Evolutionary conservation across 495 filamentous ascomycete species (phyloP).

Genomic region (Talaromyces thailandensis): DNA sequence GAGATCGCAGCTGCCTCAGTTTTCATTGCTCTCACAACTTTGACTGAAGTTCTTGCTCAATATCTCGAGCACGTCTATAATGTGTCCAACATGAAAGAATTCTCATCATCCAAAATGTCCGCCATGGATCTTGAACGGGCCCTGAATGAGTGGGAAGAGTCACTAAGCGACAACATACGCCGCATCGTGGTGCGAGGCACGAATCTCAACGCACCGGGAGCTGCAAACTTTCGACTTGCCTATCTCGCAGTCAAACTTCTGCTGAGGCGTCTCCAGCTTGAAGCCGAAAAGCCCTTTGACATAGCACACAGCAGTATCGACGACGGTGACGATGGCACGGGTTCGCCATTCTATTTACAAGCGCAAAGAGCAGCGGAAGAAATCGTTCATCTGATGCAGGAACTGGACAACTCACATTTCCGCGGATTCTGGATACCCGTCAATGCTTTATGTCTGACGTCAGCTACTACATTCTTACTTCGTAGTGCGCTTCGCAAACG

Average conservation of each 20-base stretch:
- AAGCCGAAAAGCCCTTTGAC: slow-evolving; percentile 12
- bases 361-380: slow-evolving; percentile 25
- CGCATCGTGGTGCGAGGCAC: slow-evolving; percentile 15
- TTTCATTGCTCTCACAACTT: slow-evolving; percentile 26
- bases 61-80: slow-evolving; percentile 29
- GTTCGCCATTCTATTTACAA: slow-evolving; percentile 13
- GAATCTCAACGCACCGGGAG: slow-evolving; percentile 15
- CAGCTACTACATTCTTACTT: slow-evolving; percentile 24
- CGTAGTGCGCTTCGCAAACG: slow-evolving; percentile 16
- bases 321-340: slow-evolving; percentile 9
- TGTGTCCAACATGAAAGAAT: slow-evolving; percentile 9
- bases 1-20: slow-evolving; percentile 14
- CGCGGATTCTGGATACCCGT: slow-evolving; percentile 26
- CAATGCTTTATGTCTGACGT: slow-evolving; percentile 19
- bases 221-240: slow-evolving; percentile 28
- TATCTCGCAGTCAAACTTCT: slow-evolving; percentile 28
- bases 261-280: slow-evolving; percentile 21
- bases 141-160: slow-evolving; percentile 18
- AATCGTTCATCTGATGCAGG: slow-evolving; percentile 24
- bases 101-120: slow-evolving; percentile 1
- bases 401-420: slow-evolving; percentile 16
- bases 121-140: slow-evolving; percentile 13
- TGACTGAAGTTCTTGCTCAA: slow-evolving; percentile 30
- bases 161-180: slow-evolving; percentile 15
- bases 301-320: background rate